Evolutionary conservation across 2,329 filamentous ascomycete species (phyloP), one percentile per base, ranked within the genome.

Genomic region (Volutella citrinella): DNA sequence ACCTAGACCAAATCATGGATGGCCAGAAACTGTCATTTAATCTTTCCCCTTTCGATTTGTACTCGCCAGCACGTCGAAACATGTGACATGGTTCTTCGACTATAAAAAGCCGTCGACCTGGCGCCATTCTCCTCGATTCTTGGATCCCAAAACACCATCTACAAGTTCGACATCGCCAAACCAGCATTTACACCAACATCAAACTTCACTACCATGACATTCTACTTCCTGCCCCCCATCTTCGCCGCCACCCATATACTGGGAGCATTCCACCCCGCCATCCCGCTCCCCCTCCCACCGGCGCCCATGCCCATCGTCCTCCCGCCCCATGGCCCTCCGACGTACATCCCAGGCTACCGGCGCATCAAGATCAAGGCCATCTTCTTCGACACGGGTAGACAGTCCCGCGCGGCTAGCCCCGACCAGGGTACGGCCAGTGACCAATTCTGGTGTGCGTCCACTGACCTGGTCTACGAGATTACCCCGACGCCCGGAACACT

Each of bases 171-270:
- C n/a, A n/a, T n/a, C n/a, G n/a, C n/a, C n/a, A n/a, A n/a, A n/a
- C n/a, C n/a, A n/a, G n/a, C n/a, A n/a, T n/a, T n/a, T n/a, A n/a
- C n/a, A n/a, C n/a, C n/a, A n/a, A n/a, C n/a, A n/a, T n/a, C n/a
- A n/a, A n/a, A 12, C 12, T 6, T 7, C 16, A 10, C 25, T 7
- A 31, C 7, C 7, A 60, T 60, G 55, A 10, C 49, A 1, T 55
- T 43, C 17, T 43, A 49, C 26, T 48, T 55, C 25, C 54, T 50
- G 15, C 42, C 49, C 10, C 51, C 54, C 15, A 32, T 56, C 23
- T 51, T 60, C n/a, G 26, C 17, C 25, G 18, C 26, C 7, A 28
- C 43, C 33, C 25, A 7, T 11, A 13, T 12, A 19, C 7, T 12
- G n/a, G 20, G 15, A 26, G 10, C 11, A 13, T 16, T 31, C 5